phyloP scores from a whole-genome alignment of 148 eudicot species.

The Silene uniflora region DNA sequence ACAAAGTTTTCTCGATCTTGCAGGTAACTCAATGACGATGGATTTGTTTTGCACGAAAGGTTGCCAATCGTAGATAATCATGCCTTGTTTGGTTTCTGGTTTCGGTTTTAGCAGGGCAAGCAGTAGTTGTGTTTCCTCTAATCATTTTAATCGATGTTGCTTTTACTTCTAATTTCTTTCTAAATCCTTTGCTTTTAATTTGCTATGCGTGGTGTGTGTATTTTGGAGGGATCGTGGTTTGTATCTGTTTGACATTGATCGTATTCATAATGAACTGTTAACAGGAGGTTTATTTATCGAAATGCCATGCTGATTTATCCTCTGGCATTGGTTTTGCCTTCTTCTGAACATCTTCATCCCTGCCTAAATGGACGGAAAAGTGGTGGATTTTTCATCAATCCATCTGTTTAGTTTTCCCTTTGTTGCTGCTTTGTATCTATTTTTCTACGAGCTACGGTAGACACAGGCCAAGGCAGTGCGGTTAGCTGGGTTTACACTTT shows the following conservation, averaged over 20 bases:
- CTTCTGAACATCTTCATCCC: too few species aligned
- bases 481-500: too few species aligned
- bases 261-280: constrained; percentile 7
- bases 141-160: background rate
- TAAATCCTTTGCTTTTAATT: background rate
- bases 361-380: too few species aligned
- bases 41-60: background rate
- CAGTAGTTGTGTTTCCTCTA: background rate
- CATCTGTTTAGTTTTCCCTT: background rate
- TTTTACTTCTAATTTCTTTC: background rate
- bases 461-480: too few species aligned
- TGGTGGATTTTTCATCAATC: background rate
- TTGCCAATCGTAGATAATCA: background rate
- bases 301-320: background rate
- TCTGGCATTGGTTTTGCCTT: too few species aligned
- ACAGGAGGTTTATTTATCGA: background rate
- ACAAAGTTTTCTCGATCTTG: background rate
- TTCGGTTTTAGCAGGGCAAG: constrained; percentile 6
- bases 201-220: constrained; percentile 3
- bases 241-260: background rate
- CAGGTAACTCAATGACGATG: constrained; percentile 15
- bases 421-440: too few species aligned
- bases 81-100: constrained; percentile 12
- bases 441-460: too few species aligned
- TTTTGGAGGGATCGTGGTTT: constrained; percentile 1